These are phyloP conservation scores for Pleurotus ostreatus DNA, from an alignment of 768 basidiomycete genomes.

Conservation along the genomic window DNA sequence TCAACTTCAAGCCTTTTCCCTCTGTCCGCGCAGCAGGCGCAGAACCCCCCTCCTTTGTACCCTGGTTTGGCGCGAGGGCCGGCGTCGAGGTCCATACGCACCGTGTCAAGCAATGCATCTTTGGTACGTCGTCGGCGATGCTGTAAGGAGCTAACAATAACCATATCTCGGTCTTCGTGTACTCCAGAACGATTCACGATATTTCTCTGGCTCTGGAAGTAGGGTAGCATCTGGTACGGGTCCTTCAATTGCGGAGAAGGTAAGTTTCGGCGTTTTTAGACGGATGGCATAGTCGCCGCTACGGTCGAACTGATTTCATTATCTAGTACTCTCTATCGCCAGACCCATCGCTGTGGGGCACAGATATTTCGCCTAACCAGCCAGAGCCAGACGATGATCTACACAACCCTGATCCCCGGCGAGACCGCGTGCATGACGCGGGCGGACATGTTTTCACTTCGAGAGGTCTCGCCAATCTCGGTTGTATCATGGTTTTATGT, in stretches of 20 bases:
- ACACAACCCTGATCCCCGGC: conserved; percentile 69
- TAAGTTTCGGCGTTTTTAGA: conserved; percentile 15
- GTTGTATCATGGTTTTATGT: conserved; percentile 58
- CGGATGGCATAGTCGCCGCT: background rate
- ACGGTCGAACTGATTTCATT: background rate
- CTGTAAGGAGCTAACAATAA: conserved; percentile 1
- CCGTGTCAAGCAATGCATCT: conserved; percentile 33
- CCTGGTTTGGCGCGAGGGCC: conserved; percentile 40
- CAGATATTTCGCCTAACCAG: conserved; percentile 53
- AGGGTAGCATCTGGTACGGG: conserved; percentile 12
- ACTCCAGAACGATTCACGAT: conserved; percentile 37
- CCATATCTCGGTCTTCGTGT: background rate
- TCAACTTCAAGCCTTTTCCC: conserved; percentile 53
- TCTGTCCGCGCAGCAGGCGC: conserved; percentile 14
- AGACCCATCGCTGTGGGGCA: conserved; percentile 71
- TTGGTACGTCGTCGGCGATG: conserved; percentile 29
- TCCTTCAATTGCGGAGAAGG: conserved; percentile 61
- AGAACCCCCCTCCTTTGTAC: conserved; percentile 28
- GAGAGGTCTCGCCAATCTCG: conserved; percentile 69
- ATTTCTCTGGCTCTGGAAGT: conserved; percentile 26
- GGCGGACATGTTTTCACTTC: conserved; percentile 63
- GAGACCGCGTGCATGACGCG: conserved; percentile 52
- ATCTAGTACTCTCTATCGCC: conserved; percentile 70
- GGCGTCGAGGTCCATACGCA: conserved; percentile 23
- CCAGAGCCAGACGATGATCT: conserved; percentile 65